Conservation (phyloP, 306 rosid genomes). For the Argentina anserina region DNA sequence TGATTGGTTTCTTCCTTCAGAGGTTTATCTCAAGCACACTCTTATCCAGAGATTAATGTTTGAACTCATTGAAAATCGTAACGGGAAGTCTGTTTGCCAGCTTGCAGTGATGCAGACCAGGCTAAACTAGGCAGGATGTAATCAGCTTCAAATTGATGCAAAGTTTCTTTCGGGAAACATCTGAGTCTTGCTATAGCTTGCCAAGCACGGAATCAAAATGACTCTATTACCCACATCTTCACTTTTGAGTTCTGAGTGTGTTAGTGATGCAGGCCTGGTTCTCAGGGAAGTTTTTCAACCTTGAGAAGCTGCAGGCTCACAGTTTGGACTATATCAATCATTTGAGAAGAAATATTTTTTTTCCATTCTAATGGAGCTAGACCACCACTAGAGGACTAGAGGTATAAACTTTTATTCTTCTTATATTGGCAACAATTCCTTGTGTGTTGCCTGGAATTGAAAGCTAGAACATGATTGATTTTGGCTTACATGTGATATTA, state of each 20-base stretch:
- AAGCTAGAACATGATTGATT: not conserved
- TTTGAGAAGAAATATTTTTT: slow-evolving; percentile 51
- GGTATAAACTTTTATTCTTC: slow-evolving; percentile 39
- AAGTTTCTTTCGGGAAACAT: slow-evolving; percentile 39
- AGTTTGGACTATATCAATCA: slow-evolving; percentile 54
- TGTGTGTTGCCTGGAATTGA: not conserved
- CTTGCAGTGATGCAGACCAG: slow-evolving; percentile 42
- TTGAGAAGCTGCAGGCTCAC: slow-evolving; percentile 52
- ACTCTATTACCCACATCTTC: slow-evolving; percentile 72
- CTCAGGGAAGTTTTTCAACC: slow-evolving; percentile 73
- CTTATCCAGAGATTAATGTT: slow-evolving; percentile 76
- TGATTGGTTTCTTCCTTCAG: slow-evolving; percentile 87
- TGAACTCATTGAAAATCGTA: slow-evolving; percentile 55
- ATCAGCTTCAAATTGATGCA: slow-evolving; percentile 33
- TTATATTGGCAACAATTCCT: not conserved
- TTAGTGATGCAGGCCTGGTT: slow-evolving; percentile 64
- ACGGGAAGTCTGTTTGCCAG: slow-evolving; percentile 45
- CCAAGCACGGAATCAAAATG: slow-evolving; percentile 65
- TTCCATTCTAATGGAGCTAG: slow-evolving; percentile 42
- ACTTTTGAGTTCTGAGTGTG: slow-evolving; percentile 42
- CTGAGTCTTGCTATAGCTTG: slow-evolving; percentile 30
- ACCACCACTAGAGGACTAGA: slow-evolving; percentile 41
- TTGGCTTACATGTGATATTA: not conserved
- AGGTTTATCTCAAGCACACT: slow-evolving; percentile 87
- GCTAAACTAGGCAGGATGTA: slow-evolving; percentile 32